phyloP scores from a whole-genome alignment of 192 early-diverging fungal genomes.

The Podila epicladia region DNA sequence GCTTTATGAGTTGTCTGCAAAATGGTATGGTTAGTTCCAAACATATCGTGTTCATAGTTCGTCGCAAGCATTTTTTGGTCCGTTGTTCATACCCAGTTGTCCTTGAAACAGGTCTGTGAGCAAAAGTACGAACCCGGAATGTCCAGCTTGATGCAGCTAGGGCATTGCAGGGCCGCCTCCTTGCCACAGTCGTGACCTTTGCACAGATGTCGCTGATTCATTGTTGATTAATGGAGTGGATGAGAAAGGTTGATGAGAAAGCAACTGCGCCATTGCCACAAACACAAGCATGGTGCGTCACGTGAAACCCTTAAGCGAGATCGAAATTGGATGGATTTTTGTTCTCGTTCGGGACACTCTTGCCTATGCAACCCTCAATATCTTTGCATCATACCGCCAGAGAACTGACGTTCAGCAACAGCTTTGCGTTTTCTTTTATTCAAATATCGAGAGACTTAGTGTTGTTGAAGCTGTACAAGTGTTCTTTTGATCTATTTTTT shows the following conservation, averaged over 20 bases:
- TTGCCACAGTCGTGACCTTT: constrained; percentile 67
- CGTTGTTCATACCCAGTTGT: constrained; percentile 64
- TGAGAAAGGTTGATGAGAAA: not conserved
- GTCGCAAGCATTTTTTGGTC: not conserved
- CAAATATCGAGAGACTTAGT: no score
- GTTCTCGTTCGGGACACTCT: no score
- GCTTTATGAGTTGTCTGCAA: constrained; percentile 38
- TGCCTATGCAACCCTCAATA: no score
- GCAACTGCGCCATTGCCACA: not conserved
- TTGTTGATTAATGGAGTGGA: not conserved
- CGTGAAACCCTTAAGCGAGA: no score
- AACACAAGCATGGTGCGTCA: not conserved
- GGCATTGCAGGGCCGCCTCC: constrained; percentile 78
- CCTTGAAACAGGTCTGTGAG: constrained; percentile 80
- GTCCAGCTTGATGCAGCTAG: constrained; percentile 77
- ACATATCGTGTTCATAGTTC: not conserved
- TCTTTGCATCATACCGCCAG: no score
- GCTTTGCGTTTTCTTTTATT: no score
- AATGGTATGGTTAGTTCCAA: not conserved
- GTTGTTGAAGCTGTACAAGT: no score
- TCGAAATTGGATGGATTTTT: no score
- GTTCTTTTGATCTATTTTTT: no score
- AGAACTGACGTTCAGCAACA: no score
- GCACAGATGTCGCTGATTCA: constrained; percentile 27
- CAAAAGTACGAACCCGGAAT: constrained; percentile 78